phyloP scores from a whole-genome alignment of 1,139 yeast species.

The Scheffersomyces cryptocercus region DNA sequence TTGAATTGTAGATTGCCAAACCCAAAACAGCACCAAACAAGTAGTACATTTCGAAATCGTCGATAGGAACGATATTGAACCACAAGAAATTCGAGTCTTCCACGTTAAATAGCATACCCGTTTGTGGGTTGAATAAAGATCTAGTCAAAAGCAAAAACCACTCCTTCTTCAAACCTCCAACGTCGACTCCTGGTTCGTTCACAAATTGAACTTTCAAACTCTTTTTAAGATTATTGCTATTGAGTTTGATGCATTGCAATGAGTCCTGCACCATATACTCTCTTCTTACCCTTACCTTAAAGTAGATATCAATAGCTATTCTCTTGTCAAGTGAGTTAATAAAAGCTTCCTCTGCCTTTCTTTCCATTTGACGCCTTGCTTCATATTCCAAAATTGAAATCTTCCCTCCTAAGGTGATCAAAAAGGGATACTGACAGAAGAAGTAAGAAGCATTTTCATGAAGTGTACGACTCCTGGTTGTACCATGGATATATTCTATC shows the following conservation, averaged over 20 bases:
- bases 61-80: slow-evolving; percentile 59
- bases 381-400: slow-evolving; percentile 80
- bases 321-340: slow-evolving; percentile 68
- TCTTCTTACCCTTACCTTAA: slow-evolving; percentile 69
- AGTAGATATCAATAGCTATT: slow-evolving; percentile 63
- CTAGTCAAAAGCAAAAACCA: slow-evolving; percentile 81
- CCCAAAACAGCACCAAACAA: slow-evolving; percentile 86
- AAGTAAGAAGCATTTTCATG: slow-evolving; percentile 40
- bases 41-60: slow-evolving; percentile 58
- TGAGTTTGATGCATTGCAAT: slow-evolving; percentile 59
- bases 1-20: slow-evolving; percentile 86
- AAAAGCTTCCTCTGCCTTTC: slow-evolving; percentile 88
- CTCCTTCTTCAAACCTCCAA: slow-evolving; percentile 90
- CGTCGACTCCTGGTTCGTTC: slow-evolving; percentile 91
- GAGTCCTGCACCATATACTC: slow-evolving; percentile 73
- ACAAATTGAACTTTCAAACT: slow-evolving; percentile 75
- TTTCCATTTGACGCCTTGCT: slow-evolving; percentile 78
- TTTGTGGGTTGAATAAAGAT: slow-evolving; percentile 65
- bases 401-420: slow-evolving; percentile 80
- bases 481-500: slow-evolving; percentile 50
- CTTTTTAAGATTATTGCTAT: slow-evolving; percentile 65
- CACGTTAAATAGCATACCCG: slow-evolving; percentile 61
- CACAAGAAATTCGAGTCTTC: slow-evolving; percentile 75
- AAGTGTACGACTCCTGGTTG: slow-evolving; percentile 7
- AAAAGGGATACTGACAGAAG: slow-evolving; percentile 83